These are phyloP conservation scores for Talaromyces stipitatus DNA, from an alignment of 495 filamentous ascomycete genomes.

Conservation along the genomic window DNA sequence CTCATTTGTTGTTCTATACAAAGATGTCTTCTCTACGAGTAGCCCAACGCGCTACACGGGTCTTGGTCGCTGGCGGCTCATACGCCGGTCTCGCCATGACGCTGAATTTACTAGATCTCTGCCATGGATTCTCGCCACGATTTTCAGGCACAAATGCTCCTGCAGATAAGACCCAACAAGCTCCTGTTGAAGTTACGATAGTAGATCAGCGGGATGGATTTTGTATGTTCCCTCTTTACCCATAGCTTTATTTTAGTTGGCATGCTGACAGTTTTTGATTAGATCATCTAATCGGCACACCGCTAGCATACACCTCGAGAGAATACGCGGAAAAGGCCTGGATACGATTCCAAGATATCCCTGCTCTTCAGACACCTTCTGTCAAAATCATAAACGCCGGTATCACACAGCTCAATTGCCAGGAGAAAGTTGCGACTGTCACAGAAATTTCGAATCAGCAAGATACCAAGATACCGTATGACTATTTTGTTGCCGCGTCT, in stretches of 20 bases:
- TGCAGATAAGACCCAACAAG: conserved; percentile 19
- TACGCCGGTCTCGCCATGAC: conserved; percentile 57
- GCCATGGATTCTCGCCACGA: conserved; percentile 32
- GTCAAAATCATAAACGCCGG: conserved; percentile 51
- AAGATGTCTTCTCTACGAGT: neutral
- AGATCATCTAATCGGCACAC: conserved; percentile 57
- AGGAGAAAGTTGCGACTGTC: conserved; percentile 39
- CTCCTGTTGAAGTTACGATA: conserved; percentile 55
- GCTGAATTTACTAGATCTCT: conserved; percentile 53
- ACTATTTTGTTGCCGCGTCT: conserved; percentile 55
- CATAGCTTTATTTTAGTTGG: neutral
- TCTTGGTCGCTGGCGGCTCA: conserved; percentile 49
- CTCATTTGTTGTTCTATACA: neutral
- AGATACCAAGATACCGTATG: conserved; percentile 40
- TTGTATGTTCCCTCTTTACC: conserved; percentile 41
- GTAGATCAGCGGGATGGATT: conserved; percentile 66
- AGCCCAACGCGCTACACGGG: neutral
- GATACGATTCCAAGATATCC: conserved; percentile 53
- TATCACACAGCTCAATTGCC: conserved; percentile 44
- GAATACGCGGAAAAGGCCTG: conserved; percentile 50
- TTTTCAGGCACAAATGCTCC: conserved; percentile 19
- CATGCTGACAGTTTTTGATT: neutral
- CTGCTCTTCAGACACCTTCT: conserved; percentile 42
- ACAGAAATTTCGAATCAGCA: conserved; percentile 13
- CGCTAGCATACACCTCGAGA: conserved; percentile 51